Conservation (phyloP, 805 yeast species). For the Myxozyma vanderwaltii region DNA sequence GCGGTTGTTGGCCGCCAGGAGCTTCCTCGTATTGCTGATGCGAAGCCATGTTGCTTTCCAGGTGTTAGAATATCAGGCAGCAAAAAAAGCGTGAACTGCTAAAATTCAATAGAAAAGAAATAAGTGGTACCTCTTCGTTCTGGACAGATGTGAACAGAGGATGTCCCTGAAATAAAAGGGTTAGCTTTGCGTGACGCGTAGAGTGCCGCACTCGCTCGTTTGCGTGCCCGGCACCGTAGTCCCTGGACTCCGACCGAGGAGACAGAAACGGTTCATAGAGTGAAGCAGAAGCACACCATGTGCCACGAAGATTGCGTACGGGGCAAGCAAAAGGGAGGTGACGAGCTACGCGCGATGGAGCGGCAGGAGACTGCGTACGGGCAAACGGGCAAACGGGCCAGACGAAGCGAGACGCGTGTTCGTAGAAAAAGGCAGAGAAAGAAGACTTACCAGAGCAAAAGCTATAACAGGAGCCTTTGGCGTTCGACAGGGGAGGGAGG, state of each 20-base stretch:
- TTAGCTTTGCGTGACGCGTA: not conserved
- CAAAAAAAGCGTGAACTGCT: not conserved
- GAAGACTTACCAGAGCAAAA: not conserved
- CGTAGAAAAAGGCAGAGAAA: not conserved
- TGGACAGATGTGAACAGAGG: not conserved
- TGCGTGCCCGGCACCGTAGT: too few relatives aligned
- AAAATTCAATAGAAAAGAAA: not conserved
- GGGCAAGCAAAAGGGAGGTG: not conserved
- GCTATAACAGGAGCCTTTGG: not conserved
- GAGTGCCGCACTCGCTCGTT: too few relatives aligned
- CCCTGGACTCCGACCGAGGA: too few relatives aligned
- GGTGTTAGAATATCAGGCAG: not conserved
- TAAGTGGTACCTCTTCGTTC: not conserved
- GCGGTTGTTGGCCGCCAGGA: constrained; percentile 35
- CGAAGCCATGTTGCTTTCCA: constrained; percentile 23
- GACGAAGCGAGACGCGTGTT: constrained; percentile 1
- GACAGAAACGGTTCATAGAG: too few relatives aligned
- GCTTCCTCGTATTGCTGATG: constrained; percentile 37
- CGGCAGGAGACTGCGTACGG: not conserved
- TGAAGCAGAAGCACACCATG: too few relatives aligned
- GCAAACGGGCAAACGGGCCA: too few relatives aligned
- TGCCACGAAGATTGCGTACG: not conserved
- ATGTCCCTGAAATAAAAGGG: not conserved
- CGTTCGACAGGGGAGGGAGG: not conserved
- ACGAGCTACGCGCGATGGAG: not conserved